phyloP scores from a whole-genome alignment of 1,139 yeast species.

The Eremothecium cymbalariae region DNA sequence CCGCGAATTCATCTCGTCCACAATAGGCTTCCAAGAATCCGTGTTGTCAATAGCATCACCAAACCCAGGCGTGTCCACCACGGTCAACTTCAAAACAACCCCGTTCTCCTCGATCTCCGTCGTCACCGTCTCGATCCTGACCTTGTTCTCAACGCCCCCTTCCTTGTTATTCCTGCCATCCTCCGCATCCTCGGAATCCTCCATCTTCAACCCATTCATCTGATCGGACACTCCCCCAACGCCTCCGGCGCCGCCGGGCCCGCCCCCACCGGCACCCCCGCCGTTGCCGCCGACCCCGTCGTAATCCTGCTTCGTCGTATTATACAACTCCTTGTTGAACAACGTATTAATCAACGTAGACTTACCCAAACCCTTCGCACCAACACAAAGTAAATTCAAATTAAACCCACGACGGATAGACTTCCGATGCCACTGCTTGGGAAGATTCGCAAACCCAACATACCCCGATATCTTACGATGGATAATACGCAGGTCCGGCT shows the following conservation, averaged over 20 bases:
- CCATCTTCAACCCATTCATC: constrained; percentile 16
- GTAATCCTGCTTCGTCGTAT: constrained; percentile 7
- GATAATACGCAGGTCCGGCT: constrained; percentile 44
- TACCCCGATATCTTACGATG: constrained; percentile 81
- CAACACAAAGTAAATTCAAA: constrained; percentile 82
- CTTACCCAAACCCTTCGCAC: constrained; percentile 91
- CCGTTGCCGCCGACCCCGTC: constrained; percentile 6
- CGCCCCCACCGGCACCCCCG: constrained; percentile 8
- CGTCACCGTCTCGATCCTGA: constrained; percentile 57
- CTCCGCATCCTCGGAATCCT: constrained; percentile 15
- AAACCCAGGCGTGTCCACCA: constrained; percentile 89
- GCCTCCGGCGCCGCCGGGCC: constrained; percentile 8
- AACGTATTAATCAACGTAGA: constrained; percentile 86
- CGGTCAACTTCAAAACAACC: constrained; percentile 74
- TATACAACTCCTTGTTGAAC: constrained; percentile 71
- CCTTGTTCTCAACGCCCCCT: constrained; percentile 38
- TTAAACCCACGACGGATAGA: constrained; percentile 90
- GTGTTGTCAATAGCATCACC: constrained; percentile 86
- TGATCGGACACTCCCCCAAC: constrained; percentile 6
- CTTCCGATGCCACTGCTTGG: constrained; percentile 98
- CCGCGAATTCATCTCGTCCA: constrained; percentile 79
- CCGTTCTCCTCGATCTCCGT: constrained; percentile 89
- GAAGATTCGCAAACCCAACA: constrained; percentile 96
- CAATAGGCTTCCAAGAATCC: constrained; percentile 89
- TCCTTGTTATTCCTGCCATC: constrained; percentile 11